A percentile compares a stretch with the other conserved stretches of the same genome.
Conservation (phyloP, 768 basidiomycete species). For the Chalciporus piperatus region DNA sequence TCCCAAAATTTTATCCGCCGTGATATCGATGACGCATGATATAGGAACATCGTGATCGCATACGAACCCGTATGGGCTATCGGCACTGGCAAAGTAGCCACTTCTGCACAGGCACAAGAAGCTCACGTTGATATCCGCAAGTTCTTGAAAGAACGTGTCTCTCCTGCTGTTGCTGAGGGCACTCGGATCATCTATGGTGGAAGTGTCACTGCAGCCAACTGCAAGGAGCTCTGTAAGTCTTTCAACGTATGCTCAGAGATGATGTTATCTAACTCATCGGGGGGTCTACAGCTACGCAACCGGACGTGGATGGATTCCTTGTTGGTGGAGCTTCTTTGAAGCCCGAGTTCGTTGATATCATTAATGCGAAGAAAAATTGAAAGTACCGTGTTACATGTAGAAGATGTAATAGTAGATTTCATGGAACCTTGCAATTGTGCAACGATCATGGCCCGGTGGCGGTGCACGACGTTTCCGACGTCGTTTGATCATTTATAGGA, state of each 20-base stretch:
- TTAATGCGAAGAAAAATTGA: conserved; percentile 58
- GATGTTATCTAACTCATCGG: neutral
- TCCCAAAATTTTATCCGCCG: neutral
- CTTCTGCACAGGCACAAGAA: conserved; percentile 88
- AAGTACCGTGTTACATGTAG: neutral
- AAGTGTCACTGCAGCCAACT: conserved; percentile 87
- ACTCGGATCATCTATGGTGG: conserved; percentile 96
- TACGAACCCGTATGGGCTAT: conserved; percentile 99
- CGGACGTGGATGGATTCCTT: conserved; percentile 95
- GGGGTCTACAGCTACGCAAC: conserved; percentile 53
- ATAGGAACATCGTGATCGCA: conserved; percentile 87
- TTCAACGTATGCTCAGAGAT: neutral
- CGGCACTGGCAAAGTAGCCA: conserved; percentile 95
- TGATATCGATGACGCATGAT: neutral
- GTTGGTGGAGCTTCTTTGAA: conserved; percentile 98
- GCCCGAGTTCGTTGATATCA: conserved; percentile 91
- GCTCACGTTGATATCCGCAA: conserved; percentile 80
- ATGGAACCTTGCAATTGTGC: neutral
- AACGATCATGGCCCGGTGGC: too few species aligned
- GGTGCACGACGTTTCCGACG: too few species aligned
- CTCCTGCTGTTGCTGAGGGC: conserved; percentile 61
- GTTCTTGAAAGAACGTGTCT: conserved; percentile 67
- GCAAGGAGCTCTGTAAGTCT: conserved; percentile 76
- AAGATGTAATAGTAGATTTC: neutral
- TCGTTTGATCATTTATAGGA: too few species aligned